phyloP scores from a whole-genome alignment of 208 protist genomes.

The Leishmania tarentolae region DNA sequence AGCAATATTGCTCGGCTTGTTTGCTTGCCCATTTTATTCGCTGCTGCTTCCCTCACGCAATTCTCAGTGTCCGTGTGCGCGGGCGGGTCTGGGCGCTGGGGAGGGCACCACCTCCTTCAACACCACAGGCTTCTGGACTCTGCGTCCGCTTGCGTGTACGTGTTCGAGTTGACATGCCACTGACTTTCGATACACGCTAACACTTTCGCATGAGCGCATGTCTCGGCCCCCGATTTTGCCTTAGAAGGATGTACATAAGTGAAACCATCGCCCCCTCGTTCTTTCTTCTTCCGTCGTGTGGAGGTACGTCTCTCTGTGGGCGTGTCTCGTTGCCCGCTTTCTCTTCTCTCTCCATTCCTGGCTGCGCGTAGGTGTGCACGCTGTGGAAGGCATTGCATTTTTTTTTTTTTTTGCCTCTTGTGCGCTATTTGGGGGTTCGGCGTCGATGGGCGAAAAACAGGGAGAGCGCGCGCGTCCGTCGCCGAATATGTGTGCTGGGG shows the following conservation, averaged over 20 bases:
- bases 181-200: not conserved
- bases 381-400: not conserved
- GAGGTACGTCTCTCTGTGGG: not conserved
- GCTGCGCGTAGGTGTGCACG: not conserved
- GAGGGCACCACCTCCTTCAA: not conserved
- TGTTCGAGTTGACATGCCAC: not conserved
- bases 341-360: too few species aligned
- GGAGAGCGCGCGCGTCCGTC: not conserved
- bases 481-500: not conserved
- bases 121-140: not conserved
- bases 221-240: not conserved
- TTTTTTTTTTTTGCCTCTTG: not conserved
- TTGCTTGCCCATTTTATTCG: not conserved
- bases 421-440: not conserved
- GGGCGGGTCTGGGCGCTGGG: not conserved
- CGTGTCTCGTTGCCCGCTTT: too few species aligned
- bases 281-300: not conserved
- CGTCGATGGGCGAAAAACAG: not conserved
- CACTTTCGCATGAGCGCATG: not conserved
- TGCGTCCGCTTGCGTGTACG: not conserved
- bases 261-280: not conserved
- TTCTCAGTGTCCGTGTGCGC: not conserved
- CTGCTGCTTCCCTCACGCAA: not conserved
- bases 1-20: not conserved
- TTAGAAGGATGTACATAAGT: not conserved